Evolutionary conservation across 768 basidiomycete genomes (phyloP).

Genomic region (Xerocomellus amylosporus): DNA sequence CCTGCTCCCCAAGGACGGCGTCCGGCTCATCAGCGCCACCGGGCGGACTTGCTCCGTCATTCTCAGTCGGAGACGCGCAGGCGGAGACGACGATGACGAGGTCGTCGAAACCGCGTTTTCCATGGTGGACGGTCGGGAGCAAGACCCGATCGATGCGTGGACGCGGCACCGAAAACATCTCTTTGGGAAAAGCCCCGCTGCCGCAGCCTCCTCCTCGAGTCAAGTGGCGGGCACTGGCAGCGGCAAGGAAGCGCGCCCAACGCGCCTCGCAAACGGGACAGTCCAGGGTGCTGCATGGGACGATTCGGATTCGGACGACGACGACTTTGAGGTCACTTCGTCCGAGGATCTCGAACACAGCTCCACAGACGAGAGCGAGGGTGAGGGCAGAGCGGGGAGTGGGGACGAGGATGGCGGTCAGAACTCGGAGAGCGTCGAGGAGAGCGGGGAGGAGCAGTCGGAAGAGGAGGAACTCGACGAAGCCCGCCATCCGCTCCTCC

Average conservation of each 20-base stretch:
- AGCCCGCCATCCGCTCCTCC: slow-evolving; percentile 58
- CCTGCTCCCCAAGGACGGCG: slow-evolving; percentile 51
- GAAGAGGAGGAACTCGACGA: slow-evolving; percentile 50
- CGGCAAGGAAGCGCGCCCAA: slow-evolving; percentile 2
- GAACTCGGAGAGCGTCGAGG: slow-evolving; percentile 32
- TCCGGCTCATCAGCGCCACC: slow-evolving; percentile 56
- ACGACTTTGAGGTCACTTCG: slow-evolving; percentile 34
- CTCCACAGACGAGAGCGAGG: slow-evolving; percentile 27
- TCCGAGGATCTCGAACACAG: slow-evolving; percentile 48
- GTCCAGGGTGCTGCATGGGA: slow-evolving; percentile 30
- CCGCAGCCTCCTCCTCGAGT: neutral
- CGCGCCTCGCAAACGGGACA: slow-evolving; percentile 10
- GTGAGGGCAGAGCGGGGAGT: slow-evolving; percentile 14
- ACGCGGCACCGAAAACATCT: slow-evolving; percentile 51
- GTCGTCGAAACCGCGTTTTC: slow-evolving; percentile 64
- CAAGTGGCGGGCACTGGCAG: neutral
- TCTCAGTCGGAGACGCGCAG: slow-evolving; percentile 37
- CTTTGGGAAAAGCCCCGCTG: slow-evolving; percentile 43
- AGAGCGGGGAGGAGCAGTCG: slow-evolving; percentile 37
- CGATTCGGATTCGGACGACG: slow-evolving; percentile 36
- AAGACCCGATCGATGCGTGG: slow-evolving; percentile 65
- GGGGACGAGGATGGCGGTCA: slow-evolving; percentile 32
- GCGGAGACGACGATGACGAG: slow-evolving; percentile 33
- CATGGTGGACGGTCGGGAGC: slow-evolving; percentile 70
- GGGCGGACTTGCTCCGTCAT: slow-evolving; percentile 68